These are phyloP conservation scores for Halophytophthora batemanensis DNA, from an alignment of 352 stramenopile species.

Conservation along the genomic window DNA sequence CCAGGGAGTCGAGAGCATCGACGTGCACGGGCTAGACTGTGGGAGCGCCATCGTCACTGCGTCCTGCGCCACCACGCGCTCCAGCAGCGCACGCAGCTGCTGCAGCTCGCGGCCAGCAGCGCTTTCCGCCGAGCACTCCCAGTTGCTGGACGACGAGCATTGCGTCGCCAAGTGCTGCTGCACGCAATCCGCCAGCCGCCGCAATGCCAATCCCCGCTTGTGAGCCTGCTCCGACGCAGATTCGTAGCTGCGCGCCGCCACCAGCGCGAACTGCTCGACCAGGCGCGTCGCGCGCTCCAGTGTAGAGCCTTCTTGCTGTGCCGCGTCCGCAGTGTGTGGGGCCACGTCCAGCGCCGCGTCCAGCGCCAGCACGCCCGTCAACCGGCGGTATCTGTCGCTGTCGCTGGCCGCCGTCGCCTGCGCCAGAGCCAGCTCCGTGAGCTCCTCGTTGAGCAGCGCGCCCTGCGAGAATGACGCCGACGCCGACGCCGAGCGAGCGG, in stretches of 20 bases:
- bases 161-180: constrained; percentile 13
- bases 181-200: constrained; percentile 22
- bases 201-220: constrained; percentile 39
- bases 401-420: constrained; percentile 14
- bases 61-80: constrained; percentile 41
- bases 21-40: no score
- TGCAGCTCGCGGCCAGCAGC: constrained; percentile 28
- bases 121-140: constrained; percentile 23
- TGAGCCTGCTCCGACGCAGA: constrained; percentile 17
- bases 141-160: constrained; percentile 20
- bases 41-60: constrained; percentile 13
- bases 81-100: constrained; percentile 36
- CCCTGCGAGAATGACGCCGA: not conserved
- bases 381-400: constrained; percentile 16
- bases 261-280: constrained; percentile 28
- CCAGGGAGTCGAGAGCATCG: constrained; percentile 35
- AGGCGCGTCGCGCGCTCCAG: constrained; percentile 18
- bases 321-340: not conserved
- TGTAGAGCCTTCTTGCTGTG: constrained; percentile 3
- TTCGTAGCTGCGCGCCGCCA: constrained; percentile 46
- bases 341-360: constrained; percentile 19
- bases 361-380: constrained; percentile 39
- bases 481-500: not conserved
- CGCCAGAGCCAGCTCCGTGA: constrained; percentile 49
- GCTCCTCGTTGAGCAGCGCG: constrained; percentile 46